Percentiles rank a stretch among this genome's conserved stretches.
Evolutionary conservation across 768 basidiomycete genomes (phyloP).

Genomic region (Auricularia cornea): DNA sequence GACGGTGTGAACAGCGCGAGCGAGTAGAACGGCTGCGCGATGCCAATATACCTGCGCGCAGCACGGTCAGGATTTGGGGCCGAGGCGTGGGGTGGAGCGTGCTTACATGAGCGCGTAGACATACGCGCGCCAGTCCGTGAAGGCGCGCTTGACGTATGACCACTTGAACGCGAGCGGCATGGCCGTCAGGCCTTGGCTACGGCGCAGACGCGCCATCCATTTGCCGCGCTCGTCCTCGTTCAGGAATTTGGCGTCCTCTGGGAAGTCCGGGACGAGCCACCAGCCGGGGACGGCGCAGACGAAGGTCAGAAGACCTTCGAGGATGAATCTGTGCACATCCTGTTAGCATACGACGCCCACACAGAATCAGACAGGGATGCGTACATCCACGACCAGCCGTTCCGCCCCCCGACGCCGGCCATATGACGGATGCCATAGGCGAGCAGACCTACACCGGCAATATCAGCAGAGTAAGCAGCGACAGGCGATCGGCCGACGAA

Average conservation of each 20-base stretch:
- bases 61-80: not conserved
- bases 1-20: slow-evolving; percentile 31
- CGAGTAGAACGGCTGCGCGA: slow-evolving; percentile 31
- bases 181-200: slow-evolving; percentile 28
- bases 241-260: slow-evolving; percentile 30
- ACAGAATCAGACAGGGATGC: slow-evolving; percentile 1
- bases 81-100: not conserved
- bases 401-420: slow-evolving; percentile 15
- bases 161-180: slow-evolving; percentile 22
- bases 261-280: slow-evolving; percentile 32
- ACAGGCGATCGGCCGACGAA: not conserved
- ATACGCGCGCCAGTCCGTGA: slow-evolving; percentile 19
- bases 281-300: slow-evolving; percentile 12
- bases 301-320: slow-evolving; percentile 28
- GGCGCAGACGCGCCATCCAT: slow-evolving; percentile 25
- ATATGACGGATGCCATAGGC: slow-evolving; percentile 20
- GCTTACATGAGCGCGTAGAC: slow-evolving; percentile 12
- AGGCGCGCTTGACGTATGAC: slow-evolving; percentile 18
- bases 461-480: not conserved
- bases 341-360: not conserved
- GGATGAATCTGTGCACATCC: slow-evolving; percentile 9
- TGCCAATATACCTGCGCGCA: slow-evolving; percentile 23
- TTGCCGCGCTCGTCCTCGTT: slow-evolving; percentile 24
- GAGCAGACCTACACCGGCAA: slow-evolving; percentile 18
- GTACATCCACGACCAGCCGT: slow-evolving; percentile 18